Evolutionary conservation across 2,329 filamentous ascomycete species (phyloP), one percentile per base, ranked within the genome.

Genomic region (Westerdykella aurantiaca): DNA sequence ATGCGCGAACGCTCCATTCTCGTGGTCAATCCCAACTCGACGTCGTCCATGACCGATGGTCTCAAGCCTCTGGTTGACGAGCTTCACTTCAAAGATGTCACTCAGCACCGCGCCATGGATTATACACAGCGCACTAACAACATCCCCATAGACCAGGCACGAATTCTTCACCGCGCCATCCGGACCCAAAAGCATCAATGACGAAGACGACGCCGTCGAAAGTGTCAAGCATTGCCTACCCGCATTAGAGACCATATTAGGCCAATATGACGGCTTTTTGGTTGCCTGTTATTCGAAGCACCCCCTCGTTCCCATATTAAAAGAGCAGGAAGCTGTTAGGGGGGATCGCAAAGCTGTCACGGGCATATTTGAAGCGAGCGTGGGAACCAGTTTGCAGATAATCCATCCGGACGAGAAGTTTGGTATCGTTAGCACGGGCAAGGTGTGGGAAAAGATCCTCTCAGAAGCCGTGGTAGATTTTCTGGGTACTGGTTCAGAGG

Each of bases 211-310:
- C 61, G 83, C 89, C 5, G 64, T 70, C 1, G 64, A 72, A 40
- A 90, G 85, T 52, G 77, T 81, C 1, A 60, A 76, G 1, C 76
- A 80, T 44, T 86, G 87, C 40, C 69, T 83, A 13, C 69, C 73
- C 1, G 72, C 80, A 46, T 61, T 86, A 5, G 61, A 69, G 21
- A 61, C 72, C 1, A 47, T 68, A 0, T 61, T 77, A 0, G 46
- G 64, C 2, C 55, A 68, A 22, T 81, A 87, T 64, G 82, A 93
- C 59, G 88, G 77, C n/a, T 83, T 94, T 49, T 76, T 96, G 0
- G 78, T 96, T 2, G 89, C 89, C 16, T 96, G 91, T 70, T 97
- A 88, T 71, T 93, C 86, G 47, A 81, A 85, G 1, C 89, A 96
- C 60, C 82, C 85, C 0, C 76, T 96, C 0, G 86, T 95, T 0